phyloP scores from a whole-genome alignment of 331 rosid genomes.

The Quercus lobata region DNA sequence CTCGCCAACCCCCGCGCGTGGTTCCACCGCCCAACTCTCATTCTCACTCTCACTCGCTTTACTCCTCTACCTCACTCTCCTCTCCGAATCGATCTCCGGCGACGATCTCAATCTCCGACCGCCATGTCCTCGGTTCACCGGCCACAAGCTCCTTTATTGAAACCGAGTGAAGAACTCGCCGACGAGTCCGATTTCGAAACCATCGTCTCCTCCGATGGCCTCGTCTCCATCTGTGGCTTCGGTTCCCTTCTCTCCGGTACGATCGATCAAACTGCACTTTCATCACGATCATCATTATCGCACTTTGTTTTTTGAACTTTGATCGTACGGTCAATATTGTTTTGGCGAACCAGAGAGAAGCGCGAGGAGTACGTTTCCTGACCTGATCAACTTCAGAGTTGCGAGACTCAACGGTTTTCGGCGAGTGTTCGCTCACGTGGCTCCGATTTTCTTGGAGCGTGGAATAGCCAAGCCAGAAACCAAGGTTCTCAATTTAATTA shows the following conservation, averaged over 20 bases:
- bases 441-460: constrained; percentile 93
- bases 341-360: constrained; percentile 53
- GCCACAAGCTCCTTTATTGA: constrained; percentile 11
- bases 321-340: background rate
- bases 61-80: constrained; percentile 10
- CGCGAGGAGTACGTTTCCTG: constrained; percentile 88
- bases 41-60: constrained; percentile 3
- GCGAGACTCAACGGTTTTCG: constrained; percentile 67
- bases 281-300: background rate
- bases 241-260: constrained; percentile 93
- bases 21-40: constrained; percentile 13
- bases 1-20: constrained; percentile 21
- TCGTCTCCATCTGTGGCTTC: constrained; percentile 78
- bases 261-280: background rate
- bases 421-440: constrained; percentile 74
- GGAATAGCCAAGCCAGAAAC: constrained; percentile 90
- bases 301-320: background rate
- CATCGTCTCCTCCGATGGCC: constrained; percentile 45
- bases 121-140: constrained; percentile 33
- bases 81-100: constrained; percentile 13
- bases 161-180: constrained; percentile 52
- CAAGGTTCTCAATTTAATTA: constrained; percentile 61
- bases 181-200: constrained; percentile 62
- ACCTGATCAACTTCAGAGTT: constrained; percentile 64
- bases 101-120: constrained; percentile 14